Conservation (phyloP, 352 stramenopile genomes). For the Phytophthora boehmeriae region DNA sequence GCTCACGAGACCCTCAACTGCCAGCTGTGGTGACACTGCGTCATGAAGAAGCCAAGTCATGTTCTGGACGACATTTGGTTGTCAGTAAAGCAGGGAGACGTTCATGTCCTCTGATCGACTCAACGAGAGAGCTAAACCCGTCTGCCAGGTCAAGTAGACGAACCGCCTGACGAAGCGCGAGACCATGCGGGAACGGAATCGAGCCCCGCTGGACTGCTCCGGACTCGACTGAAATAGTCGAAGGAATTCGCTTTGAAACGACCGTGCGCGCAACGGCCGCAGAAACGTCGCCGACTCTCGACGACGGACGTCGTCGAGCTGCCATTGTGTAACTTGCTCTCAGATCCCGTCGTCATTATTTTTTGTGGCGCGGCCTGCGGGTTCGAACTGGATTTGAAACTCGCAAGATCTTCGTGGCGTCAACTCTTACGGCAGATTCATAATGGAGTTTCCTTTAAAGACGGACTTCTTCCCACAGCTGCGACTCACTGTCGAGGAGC, state of each 20-base stretch:
- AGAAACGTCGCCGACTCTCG: neutral
- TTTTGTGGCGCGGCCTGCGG: too few relatives aligned
- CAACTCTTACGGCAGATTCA: neutral
- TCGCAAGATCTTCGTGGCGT: too few relatives aligned
- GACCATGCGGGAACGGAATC: neutral
- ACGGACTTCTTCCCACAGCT: slow-evolving; percentile 72
- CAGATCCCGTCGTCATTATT: neutral
- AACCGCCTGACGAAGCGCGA: neutral
- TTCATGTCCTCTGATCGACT: too few relatives aligned
- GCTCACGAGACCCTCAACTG: too few relatives aligned
- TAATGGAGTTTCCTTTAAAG: slow-evolving; percentile 78
- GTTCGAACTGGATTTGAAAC: neutral
- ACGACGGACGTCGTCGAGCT: neutral
- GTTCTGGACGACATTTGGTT: too few relatives aligned
- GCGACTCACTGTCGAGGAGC: slow-evolving; percentile 53
- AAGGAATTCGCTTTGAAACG: slow-evolving; percentile 30
- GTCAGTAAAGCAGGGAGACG: too few relatives aligned
- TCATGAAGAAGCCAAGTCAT: too few relatives aligned
- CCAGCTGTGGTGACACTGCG: too few relatives aligned
- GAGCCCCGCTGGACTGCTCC: neutral
- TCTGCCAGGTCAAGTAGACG: too few relatives aligned
- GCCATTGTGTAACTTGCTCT: slow-evolving; percentile 34
- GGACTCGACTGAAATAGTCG: slow-evolving; percentile 18
- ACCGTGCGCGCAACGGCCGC: slow-evolving; percentile 4
- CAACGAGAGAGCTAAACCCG: neutral